Evolutionary conservation across 1,284 basidiomycete genomes (phyloP), one percentile per base, ranked within the genome.

Genomic region (Trichosporon ovoides): DNA sequence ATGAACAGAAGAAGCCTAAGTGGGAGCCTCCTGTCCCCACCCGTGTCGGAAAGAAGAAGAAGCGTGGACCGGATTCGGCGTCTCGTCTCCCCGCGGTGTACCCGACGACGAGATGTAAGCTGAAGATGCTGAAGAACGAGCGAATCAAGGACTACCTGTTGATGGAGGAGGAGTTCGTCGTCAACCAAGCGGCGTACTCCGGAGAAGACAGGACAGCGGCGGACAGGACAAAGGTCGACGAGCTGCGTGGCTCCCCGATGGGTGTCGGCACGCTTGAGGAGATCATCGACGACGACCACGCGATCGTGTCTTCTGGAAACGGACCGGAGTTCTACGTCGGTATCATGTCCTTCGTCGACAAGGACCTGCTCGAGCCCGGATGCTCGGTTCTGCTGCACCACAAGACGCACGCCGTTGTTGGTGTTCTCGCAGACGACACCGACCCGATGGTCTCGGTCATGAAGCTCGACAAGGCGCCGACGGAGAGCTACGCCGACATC

Each of bases 281-380:
- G 79, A 98, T 99, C 69, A 96, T 99, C 72, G 96, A 98, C 81
- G 96, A 99, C 80, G 96, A 99, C 82, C 96, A 98, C 76, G 95
- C 96, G 19, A 98, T 99, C 76, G 88, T 99, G 70, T 94, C 91
- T 76, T 91, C 90, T 11, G 85, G 91, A n/a, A 91, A 90, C 38
- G 95, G 96, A 2, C 94, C 95, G 34, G 96, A 98, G 76, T 94
- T 88, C 78, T 99, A 99, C 75, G 96, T 99, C 66, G 88, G 91
- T 43, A 98, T 98, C 76, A 92, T 98, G 89, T 91, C 88, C 64
- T 96, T 96, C 73, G 95, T 99, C 68, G 95, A 99, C 85, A 98
- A 98, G 80, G 95, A 99, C 74, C 79, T 95, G 52, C 82, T 99
- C 54, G 95, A 99, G 75, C 96, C 96, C 6, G 91, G 94, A 0